Conservation (phyloP, 768 basidiomycete species). For the Mycena vulgaris region DNA sequence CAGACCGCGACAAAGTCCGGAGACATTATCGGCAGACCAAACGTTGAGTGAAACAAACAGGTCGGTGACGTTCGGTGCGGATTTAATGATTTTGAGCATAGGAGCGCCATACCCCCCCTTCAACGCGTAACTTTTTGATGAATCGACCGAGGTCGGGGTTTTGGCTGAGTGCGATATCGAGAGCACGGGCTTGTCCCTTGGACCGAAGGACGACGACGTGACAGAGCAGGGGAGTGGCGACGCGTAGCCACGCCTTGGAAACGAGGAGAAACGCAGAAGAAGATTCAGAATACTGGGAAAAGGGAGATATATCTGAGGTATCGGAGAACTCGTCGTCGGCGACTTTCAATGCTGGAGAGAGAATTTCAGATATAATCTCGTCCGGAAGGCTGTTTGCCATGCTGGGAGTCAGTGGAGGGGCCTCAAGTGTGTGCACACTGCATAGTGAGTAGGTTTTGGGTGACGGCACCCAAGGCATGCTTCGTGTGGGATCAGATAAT, state of each 20-base stretch:
- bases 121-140: conserved; percentile 30
- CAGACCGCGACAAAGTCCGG: conserved; percentile 26
- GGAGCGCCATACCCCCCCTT: no score
- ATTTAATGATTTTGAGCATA: conserved; percentile 21
- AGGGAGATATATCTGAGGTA: conserved; percentile 9
- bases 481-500: no score
- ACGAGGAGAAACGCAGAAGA: conserved; percentile 20
- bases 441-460: no score
- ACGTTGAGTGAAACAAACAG: conserved; percentile 23
- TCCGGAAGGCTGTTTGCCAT: conserved; percentile 29
- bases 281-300: conserved; percentile 27
- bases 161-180: not conserved
- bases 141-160: conserved; percentile 17
- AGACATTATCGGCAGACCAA: conserved; percentile 23
- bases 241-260: conserved; percentile 34
- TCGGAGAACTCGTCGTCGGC: conserved; percentile 23
- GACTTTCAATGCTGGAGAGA: conserved; percentile 31
- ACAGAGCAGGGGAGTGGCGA: conserved; percentile 26
- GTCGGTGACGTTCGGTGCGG: conserved; percentile 22
- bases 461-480: no score
- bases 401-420: no score
- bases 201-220: conserved; percentile 27
- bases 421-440: no score
- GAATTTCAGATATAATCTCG: conserved; percentile 33
- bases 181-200: conserved; percentile 27